Evolutionary conservation across 441 rosid species (phyloP), one percentile per base, ranked within the genome.

Genomic region (Erodium texanum): DNA sequence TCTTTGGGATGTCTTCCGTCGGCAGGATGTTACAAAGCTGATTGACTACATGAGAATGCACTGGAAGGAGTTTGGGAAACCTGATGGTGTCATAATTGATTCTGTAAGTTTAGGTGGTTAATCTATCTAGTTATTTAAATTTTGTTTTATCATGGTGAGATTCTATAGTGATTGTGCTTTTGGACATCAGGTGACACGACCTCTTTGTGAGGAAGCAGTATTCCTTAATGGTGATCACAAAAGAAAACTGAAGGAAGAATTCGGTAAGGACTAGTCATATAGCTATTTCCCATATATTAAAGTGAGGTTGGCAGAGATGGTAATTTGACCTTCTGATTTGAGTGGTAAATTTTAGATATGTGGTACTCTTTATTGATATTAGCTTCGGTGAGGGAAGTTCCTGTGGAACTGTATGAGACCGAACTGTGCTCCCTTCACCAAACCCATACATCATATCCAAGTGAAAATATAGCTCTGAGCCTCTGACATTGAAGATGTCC

Each of bases 1-100:
- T 52, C 77, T 64, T 68, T 92, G 98, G 99, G 97, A 92, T 69
- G 81, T 94, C 75, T 94, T 94, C 50, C 79, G 83, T 68, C 87
- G 87, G 74, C 87, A 85, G 80, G 98, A 94, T 80, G 87, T 82
- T 72, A 84, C 94, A 52, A 87, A 87, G 77, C 78, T 94, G 69
- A 74, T 72, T 41, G 78, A 78, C 71, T 94, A 83, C 83, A 24
- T 94, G 78, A 80, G 56, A 67, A 71, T 65, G 66, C 73, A 80
- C 73, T 43, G 70, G 62, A 70, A 75, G 73, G 89, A 82, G 67
- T 80, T 84, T 74, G 78, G 74, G 75, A 79, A 77, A 73, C 71
- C 82, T 3, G 81, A 75, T 34, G 66, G 61, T 71, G 5, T 71
- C 9, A 71, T 69, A 41, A 62, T 73, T 75, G 85, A 81, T 67